phyloP scores from a whole-genome alignment of 176 grass and related monocot genomes.

The Neostapfia colusana region DNA sequence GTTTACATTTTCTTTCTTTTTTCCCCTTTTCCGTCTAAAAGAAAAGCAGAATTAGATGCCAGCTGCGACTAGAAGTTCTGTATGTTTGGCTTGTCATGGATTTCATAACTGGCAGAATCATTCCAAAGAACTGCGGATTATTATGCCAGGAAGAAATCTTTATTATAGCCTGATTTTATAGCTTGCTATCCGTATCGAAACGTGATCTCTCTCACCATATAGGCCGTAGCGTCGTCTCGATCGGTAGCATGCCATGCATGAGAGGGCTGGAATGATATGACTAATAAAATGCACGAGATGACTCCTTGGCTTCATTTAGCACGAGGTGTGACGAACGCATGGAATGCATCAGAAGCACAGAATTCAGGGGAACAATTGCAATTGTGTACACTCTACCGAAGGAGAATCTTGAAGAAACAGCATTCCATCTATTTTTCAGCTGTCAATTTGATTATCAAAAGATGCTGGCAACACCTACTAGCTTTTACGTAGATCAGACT shows the following conservation, averaged over 20 bases:
- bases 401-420: too few species aligned
- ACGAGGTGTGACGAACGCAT: background rate
- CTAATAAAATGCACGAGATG: background rate
- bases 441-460: too few species aligned
- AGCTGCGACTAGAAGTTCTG: background rate
- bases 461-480: too few species aligned
- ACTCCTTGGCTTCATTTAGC: conserved; percentile 9
- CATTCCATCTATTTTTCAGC: too few species aligned
- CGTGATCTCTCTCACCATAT: conserved; percentile 24
- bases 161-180: background rate
- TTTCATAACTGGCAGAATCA: background rate
- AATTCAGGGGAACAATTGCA: too few species aligned
- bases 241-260: background rate
- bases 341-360: too few species aligned
- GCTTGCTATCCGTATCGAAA: conserved; percentile 16
- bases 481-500: too few species aligned
- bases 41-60: background rate
- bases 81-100: background rate
- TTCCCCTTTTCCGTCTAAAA: background rate
- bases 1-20: background rate
- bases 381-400: too few species aligned
- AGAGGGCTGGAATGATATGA: conserved; percentile 4
- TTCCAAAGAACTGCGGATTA: background rate
- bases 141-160: background rate
- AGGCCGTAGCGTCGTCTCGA: background rate